Conservation (phyloP, 225 moss, liverwort and hornwort species). For the Rhytidiadelphus loreus region DNA sequence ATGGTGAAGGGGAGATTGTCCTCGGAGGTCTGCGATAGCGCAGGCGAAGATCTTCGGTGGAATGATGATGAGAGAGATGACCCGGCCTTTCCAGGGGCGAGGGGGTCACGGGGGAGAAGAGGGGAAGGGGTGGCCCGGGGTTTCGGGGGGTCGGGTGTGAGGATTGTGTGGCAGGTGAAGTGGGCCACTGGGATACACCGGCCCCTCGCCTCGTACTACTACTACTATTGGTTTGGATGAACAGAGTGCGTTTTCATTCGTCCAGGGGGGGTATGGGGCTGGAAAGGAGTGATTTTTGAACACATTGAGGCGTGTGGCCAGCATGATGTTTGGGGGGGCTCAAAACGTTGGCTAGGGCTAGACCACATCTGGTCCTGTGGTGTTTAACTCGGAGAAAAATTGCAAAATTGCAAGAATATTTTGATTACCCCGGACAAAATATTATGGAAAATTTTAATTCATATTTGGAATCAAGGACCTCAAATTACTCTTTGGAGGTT, state of each 20-base stretch:
- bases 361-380: background rate
- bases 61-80: background rate
- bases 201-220: background rate
- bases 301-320: background rate
- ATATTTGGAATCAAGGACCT: background rate
- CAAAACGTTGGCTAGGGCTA: background rate
- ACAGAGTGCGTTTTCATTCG: background rate
- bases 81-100: background rate
- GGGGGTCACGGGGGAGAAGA: too few species aligned
- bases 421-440: background rate
- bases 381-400: too few species aligned
- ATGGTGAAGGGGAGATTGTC: background rate
- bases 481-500: background rate
- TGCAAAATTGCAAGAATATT: too few species aligned
- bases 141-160: background rate
- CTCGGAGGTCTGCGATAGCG: too few species aligned
- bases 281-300: background rate
- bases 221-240: background rate
- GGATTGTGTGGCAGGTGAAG: slow-evolving; percentile 10
- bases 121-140: background rate
- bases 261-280: background rate
- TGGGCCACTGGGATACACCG: background rate
- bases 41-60: background rate
- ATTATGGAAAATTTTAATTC: too few species aligned
- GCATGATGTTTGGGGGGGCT: background rate